A percentile compares a stretch with the other conserved stretches of the same genome.
Conservation (phyloP, 345 rosid species). For the Heritiera fomes region DNA sequence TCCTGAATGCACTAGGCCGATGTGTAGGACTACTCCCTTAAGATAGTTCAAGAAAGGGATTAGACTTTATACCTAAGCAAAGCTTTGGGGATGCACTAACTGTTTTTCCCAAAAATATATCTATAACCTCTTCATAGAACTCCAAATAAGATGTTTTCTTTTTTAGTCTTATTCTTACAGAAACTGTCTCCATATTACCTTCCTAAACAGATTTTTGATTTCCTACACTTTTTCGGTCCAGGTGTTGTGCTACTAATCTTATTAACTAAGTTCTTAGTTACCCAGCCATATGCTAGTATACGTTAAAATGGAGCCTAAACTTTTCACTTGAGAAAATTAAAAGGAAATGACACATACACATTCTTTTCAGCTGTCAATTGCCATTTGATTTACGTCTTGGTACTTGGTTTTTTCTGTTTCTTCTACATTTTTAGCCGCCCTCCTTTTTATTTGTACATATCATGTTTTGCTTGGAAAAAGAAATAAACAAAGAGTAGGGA, state of each 20-base stretch:
- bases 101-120: too few species aligned
- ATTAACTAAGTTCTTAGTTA: background rate
- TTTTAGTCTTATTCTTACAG: background rate
- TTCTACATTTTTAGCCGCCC: background rate
- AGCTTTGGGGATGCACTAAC: too few species aligned
- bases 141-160: background rate
- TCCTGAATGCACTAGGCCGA: too few species aligned
- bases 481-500: background rate
- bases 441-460: background rate
- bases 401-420: background rate
- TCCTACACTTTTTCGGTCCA: background rate
- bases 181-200: conserved; percentile 1
- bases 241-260: background rate
- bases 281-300: background rate
- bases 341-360: background rate
- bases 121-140: background rate
- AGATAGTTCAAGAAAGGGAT: too few species aligned
- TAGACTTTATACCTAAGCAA: too few species aligned
- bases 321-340: background rate
- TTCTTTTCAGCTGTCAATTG: background rate
- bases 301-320: background rate
- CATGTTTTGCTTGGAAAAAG: background rate
- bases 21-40: too few species aligned
- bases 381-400: conserved; percentile 9
- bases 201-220: conserved; percentile 3